Base-by-base conservation (phyloP, 768 basidiomycete genomes). In the Tulasnella sp. region DNA sequence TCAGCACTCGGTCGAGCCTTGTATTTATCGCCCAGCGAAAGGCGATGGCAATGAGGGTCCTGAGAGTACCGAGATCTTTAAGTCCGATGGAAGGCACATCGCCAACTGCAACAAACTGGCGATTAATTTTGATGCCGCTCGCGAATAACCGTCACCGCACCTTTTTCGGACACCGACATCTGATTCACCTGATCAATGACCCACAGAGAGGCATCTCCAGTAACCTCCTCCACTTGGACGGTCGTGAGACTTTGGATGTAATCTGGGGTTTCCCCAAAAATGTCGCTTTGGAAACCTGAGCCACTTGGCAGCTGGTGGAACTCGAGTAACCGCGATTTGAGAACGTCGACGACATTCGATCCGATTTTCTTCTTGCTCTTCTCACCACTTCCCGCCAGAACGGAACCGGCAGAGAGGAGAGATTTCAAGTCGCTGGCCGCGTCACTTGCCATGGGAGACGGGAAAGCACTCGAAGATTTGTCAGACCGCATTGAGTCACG, bases 21-120 rank as follows among this genome's bases (percentile, higher is more conserved):
- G 88, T 88, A 18, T 90, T 87, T 3, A 89, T 83, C 9, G 89
- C 91, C 93, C 93, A 93, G 80, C 89, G 90, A 82, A 94, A 92
- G 37, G 88, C 82, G 79, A 94, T 87, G 18, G 91, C 88, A 20
- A 92, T 82, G 40, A 94, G 85, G 0, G 90, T 91, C 32, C 90
- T 88, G 1, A 94, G 82, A 78, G 89, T 84, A 6, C 86, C 84
- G 40, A 93, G 82, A 83, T 95, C 93, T 73, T 91, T 88, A 0
- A 90, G 88, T 0, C 92, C 93, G 77, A 94, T 67, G 29, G 61
- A 67, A 35, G 29, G 61, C 6, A 13, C 10, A 13, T 35, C 32
- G 26, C 16, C 32, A 5, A 15, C 61, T 67, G 61, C 15, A 26
- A 26, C 29, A 67, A 67, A 13, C 11, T 16, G 5, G 61, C 5